Base-by-base conservation (phyloP, 2,329 filamentous ascomycete genomes). In the Phaeosphaeriaceae sp. region DNA sequence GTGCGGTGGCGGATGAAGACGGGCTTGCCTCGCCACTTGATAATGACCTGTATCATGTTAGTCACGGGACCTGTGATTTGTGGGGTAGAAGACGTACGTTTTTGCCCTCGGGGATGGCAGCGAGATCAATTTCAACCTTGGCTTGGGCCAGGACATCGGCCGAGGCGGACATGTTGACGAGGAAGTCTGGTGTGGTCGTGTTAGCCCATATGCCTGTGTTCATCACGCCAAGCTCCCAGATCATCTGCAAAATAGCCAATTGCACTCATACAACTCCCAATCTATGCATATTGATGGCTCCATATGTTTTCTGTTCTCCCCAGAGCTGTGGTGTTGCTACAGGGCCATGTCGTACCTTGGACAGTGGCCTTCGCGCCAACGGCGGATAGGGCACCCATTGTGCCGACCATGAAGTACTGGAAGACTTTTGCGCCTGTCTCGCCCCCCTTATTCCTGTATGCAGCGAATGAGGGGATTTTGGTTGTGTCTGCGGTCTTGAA, bases 21-120 rank as follows among this genome's bases (percentile, higher is more conserved):
- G 77, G 94, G 94, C 89, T 99, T 99, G 77, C 94, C 94, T 83
- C 94, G 90, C 94, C 94, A 99, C 83, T 99, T 99, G 84, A 99
- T 96, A 77, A 99, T 95, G 76, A 99, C 88, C 89, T 92, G 70
- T 37, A 33, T 49, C 35, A 16, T 41, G 39, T 66, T 48, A 69
- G 65, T 50, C 29, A 45, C 32, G 39, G 20, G 45, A n/a, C n/a
- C n/a, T n/a, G n/a, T n/a, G n/a, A n/a, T n/a, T n/a, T 33, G 35
- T 17, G 35, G 18, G 21, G 35, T 18, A 29, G 18, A 28, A 37
- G 30, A 82, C 88, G 76, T 82, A 92, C 94, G 82, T 99, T 99
- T 89, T 97, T 99, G 85, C 94, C 94, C 83, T 97, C 93, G 58
- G 94, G 94, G 70, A 99, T 97, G 60, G 90, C 77, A 70, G 82